A percentile compares a stretch with the other conserved stretches of the same genome.
phyloP scores from a whole-genome alignment of 1,139 yeast species.

The Zygosaccharomyces pseudobailii region DNA sequence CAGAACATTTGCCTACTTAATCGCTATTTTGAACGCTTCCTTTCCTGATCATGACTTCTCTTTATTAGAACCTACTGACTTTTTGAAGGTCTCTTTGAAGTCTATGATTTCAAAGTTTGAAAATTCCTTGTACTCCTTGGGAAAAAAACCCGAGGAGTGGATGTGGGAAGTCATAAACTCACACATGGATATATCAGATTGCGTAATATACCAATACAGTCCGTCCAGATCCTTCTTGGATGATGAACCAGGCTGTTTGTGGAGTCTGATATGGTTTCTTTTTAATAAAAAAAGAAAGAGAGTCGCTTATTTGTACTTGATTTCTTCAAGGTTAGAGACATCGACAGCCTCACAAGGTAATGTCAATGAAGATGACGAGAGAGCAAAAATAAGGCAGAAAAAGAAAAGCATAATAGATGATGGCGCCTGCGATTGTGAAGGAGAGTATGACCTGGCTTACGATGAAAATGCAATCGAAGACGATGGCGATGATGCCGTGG shows the following conservation, averaged over 20 bases:
- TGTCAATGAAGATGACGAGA: conserved; percentile 34
- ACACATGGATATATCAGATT: conserved; percentile 75
- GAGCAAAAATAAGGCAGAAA: conserved; percentile 23
- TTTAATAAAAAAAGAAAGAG: conserved; percentile 87
- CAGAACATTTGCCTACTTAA: conserved; percentile 83
- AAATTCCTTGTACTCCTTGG: conserved; percentile 73
- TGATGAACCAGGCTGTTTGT: conserved; percentile 51
- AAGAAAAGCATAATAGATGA: conserved; percentile 36
- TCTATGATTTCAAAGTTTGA: conserved; percentile 70
- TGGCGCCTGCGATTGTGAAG: conserved; percentile 36
- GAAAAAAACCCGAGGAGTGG: conserved; percentile 53
- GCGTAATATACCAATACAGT: conserved; percentile 68
- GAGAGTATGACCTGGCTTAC: conserved; percentile 46
- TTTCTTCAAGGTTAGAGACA: conserved; percentile 36
- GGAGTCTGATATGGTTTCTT: conserved; percentile 92
- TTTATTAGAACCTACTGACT: conserved; percentile 80
- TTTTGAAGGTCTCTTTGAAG: conserved; percentile 47
- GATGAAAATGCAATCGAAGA: conserved; percentile 35
- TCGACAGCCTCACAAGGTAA: conserved; percentile 31
- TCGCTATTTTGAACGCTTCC: conserved; percentile 84
- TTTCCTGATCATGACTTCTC: conserved; percentile 96
- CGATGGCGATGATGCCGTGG: conserved; percentile 28
- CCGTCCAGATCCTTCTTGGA: conserved; percentile 78
- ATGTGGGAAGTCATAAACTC: conserved; percentile 87
- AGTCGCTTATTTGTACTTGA: conserved; percentile 74